A percentile compares a stretch with the other conserved stretches of the same genome.
phyloP scores from a whole-genome alignment of 2,329 filamentous ascomycete genomes.

The Pezicula carpinea region DNA sequence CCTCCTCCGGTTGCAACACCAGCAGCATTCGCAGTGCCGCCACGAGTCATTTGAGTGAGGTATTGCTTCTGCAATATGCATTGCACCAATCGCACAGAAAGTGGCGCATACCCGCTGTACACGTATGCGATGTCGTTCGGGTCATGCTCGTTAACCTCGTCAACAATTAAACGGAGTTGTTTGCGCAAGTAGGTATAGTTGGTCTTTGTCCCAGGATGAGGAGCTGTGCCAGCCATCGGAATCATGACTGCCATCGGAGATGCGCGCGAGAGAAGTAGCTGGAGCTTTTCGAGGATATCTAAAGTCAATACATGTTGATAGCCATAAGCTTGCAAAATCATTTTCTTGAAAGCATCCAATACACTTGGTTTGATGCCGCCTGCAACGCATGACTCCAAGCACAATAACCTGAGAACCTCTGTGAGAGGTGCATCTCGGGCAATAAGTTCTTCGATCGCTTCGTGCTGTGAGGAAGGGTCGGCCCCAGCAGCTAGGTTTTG shows the following conservation, averaged over 20 bases:
- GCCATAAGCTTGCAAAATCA: slow-evolving; percentile 88
- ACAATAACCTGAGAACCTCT: slow-evolving; percentile 80
- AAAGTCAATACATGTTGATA: slow-evolving; percentile 93
- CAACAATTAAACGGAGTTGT: slow-evolving; percentile 81
- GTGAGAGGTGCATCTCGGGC: slow-evolving; percentile 75
- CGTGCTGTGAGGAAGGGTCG: slow-evolving; percentile 84
- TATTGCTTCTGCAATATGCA: slow-evolving; percentile 89
- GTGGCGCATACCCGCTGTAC: slow-evolving; percentile 92
- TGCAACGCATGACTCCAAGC: slow-evolving; percentile 84
- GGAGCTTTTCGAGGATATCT: slow-evolving; percentile 81
- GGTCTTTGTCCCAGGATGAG: slow-evolving; percentile 62
- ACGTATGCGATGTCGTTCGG: slow-evolving; percentile 97
- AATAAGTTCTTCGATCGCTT: slow-evolving; percentile 91
- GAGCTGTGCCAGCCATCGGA: slow-evolving; percentile 60
- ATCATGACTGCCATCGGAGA: slow-evolving; percentile 79
- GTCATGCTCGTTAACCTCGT: slow-evolving; percentile 93
- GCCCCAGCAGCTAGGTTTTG: slow-evolving; percentile 90
- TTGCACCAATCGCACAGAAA: slow-evolving; percentile 87
- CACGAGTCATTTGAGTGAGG: slow-evolving; percentile 65
- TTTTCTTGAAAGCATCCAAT: slow-evolving; percentile 80
- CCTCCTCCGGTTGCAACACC: slow-evolving; percentile 47
- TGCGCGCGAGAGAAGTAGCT: slow-evolving; percentile 73
- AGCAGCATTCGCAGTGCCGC: slow-evolving; percentile 46
- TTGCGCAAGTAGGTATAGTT: slow-evolving; percentile 90
- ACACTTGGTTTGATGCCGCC: slow-evolving; percentile 87